phyloP scores from a whole-genome alignment of 116 monocot species.

The Zostera marina region DNA sequence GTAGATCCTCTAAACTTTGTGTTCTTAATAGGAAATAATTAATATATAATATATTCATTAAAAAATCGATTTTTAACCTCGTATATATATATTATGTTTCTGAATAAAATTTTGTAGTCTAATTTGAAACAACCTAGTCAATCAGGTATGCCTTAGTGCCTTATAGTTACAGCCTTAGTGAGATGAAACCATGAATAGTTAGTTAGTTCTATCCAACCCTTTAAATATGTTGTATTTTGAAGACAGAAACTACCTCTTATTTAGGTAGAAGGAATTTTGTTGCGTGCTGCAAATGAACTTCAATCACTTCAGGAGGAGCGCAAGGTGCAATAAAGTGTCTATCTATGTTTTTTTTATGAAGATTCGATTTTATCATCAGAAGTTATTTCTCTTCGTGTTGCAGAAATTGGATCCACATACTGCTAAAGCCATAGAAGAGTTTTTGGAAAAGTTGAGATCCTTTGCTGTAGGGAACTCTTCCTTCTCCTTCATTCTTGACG shows the following conservation, averaged over 20 bases:
- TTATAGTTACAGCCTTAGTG: no score
- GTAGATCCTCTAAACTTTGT: no score
- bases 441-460: constrained; percentile 61
- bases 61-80: no score
- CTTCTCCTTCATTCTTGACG: constrained; percentile 89
- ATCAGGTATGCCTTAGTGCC: no score
- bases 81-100: no score
- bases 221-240: background rate
- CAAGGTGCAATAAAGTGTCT: constrained; percentile 27
- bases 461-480: constrained; percentile 48
- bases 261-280: constrained; percentile 82
- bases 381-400: constrained; percentile 2
- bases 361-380: background rate
- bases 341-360: no score
- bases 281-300: constrained; percentile 65
- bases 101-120: no score
- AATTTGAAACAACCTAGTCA: no score
- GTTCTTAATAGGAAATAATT: no score
- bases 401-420: constrained; percentile 78
- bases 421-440: constrained; percentile 83
- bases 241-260: background rate
- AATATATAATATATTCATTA: no score
- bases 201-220: no score
- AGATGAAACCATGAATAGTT: no score
- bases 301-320: constrained; percentile 83